Conservation (phyloP, 2,329 filamentous ascomycete species). For the Didymella exigua region DNA sequence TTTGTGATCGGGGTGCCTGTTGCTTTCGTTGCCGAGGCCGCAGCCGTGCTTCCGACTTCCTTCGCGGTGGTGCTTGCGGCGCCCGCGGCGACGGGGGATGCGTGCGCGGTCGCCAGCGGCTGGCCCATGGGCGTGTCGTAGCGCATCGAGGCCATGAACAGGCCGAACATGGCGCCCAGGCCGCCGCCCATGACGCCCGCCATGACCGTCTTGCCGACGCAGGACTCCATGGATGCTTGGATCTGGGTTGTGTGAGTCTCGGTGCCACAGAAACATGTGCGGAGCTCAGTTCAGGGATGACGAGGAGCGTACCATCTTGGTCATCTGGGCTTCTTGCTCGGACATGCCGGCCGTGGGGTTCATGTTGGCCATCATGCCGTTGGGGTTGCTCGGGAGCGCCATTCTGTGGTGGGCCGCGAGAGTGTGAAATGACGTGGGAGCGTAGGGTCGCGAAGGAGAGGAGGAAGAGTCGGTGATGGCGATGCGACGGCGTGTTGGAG, state of each 20-base stretch:
- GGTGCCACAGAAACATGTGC: background rate
- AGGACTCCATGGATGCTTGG: conserved; percentile 87
- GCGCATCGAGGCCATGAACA: conserved; percentile 99
- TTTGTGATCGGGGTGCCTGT: conserved; percentile 38
- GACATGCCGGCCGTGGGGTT: conserved; percentile 47
- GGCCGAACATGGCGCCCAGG: conserved; percentile 89
- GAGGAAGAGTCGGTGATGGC: conserved; percentile 1
- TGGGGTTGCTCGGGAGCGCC: conserved; percentile 40
- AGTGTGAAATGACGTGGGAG: background rate
- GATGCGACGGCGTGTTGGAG: conserved; percentile 4
- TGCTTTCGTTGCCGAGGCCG: conserved; percentile 52
- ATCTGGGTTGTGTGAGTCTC: conserved; percentile 60
- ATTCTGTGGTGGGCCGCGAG: conserved; percentile 22
- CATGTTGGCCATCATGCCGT: conserved; percentile 33
- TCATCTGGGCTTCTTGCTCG: conserved; percentile 56
- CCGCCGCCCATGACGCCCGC: conserved; percentile 93
- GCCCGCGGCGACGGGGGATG: conserved; percentile 43
- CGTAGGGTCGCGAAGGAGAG: background rate
- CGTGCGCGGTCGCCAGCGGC: conserved; percentile 5
- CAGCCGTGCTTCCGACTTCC: background rate
- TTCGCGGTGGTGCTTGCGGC: conserved; percentile 11
- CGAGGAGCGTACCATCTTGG: conserved; percentile 50
- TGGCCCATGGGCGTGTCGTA: conserved; percentile 87
- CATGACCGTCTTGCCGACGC: conserved; percentile 84
- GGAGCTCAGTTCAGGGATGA: too few species aligned